Base-by-base conservation (phyloP, 306 rosid species). In the Malus asiatica region DNA sequence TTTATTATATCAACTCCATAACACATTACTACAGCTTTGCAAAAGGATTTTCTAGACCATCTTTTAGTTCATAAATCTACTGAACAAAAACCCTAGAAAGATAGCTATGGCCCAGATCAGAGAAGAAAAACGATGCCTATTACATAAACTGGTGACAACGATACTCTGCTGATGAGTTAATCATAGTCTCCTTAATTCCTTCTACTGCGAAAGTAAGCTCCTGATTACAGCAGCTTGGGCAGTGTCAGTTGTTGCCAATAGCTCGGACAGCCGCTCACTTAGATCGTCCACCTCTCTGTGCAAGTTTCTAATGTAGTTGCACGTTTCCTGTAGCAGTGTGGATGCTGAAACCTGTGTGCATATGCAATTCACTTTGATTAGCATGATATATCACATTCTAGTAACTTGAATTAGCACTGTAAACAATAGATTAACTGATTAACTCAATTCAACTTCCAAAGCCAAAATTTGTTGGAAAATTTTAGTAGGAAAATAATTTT, bases 171-270 rank as follows among this genome's bases (percentile, higher is more conserved):
- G 48, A 60, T 42, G 27, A 23, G 44, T 5, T 40, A 27, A 71
- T 18, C 30, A 52, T 52, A 32, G 61, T 7, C 51, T 20, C 38
- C 23, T 27, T 19, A 48, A 48, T 55, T 25, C 46, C 23, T 15
- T 79, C 79, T 89, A 93, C 83, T 91, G 91, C 87, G 76, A 72
- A 40, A 93, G 92, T 74, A 93, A 87, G 55, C 82, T 93, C 83
- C 98, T 89, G 79, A 93, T 93, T 8, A 93, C 85, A 25, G 92
- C 98, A 74, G 98, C 98, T 82, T 93, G 98, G 71, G 96, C 98
- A 25, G 88, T 80, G 82, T 93, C 98, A 8, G 91, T 85, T 16
- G 96, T 88, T 5, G 88, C 93, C 85, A 93, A 80, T 3, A 93
- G 85, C 91, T 88, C 93, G 20, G 97, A 85, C 35, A 93, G 87